Evolutionary conservation across 345 rosid species (phyloP).

Genomic region (Populus deltoides): DNA sequence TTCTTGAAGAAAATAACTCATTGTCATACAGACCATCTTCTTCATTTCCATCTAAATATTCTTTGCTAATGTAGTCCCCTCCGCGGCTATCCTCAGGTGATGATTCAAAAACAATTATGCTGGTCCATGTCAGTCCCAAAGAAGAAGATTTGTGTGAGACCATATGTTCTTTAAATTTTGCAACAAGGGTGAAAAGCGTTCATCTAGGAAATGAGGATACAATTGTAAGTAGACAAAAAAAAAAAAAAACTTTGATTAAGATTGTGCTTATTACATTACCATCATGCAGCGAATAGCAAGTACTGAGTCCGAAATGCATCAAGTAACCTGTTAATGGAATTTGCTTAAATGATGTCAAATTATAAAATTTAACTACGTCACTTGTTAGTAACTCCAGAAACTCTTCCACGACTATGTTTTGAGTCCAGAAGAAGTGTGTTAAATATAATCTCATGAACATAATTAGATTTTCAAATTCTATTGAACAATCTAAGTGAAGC

Average conservation of each 20-base stretch:
- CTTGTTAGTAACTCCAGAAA: too few relatives aligned
- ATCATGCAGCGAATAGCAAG: too few relatives aligned
- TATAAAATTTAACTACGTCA: too few relatives aligned
- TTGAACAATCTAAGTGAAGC: too few relatives aligned
- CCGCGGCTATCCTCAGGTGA: conserved; percentile 40
- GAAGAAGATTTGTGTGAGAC: conserved; percentile 86
- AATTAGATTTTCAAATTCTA: too few relatives aligned
- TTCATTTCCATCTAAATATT: background rate
- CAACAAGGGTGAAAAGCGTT: conserved; percentile 59
- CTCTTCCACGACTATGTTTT: too few relatives aligned
- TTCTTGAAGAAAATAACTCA: background rate
- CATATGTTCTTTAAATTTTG: conserved; percentile 70
- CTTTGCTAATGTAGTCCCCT: background rate
- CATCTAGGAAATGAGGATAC: conserved; percentile 56
- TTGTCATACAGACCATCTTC: background rate
- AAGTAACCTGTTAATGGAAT: too few relatives aligned
- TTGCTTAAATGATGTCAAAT: too few relatives aligned
- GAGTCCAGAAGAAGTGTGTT: too few relatives aligned
- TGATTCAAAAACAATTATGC: conserved; percentile 81
- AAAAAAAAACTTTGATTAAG: background rate
- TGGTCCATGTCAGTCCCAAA: conserved; percentile 75
- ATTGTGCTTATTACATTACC: conserved; percentile 9
- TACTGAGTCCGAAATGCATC: too few relatives aligned
- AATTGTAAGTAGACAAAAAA: conserved; percentile 37
- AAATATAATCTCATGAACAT: too few relatives aligned